Evolutionary conservation across 2,329 filamentous ascomycete species (phyloP).

Genomic region (Rhynchosporium agropyri): DNA sequence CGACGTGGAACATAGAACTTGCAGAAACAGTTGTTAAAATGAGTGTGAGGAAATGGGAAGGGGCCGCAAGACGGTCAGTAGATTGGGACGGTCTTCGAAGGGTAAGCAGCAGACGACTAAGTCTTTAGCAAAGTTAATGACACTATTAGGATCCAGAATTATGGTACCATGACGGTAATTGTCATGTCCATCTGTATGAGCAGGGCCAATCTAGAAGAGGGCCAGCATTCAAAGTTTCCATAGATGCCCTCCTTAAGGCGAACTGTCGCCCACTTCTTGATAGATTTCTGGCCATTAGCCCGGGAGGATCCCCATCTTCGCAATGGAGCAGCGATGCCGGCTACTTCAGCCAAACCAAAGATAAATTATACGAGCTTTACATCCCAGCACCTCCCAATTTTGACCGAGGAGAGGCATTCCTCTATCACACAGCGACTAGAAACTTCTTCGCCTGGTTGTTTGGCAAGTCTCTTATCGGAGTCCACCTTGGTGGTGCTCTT

Average conservation of each 20-base stretch:
- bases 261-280: slow-evolving; percentile 64
- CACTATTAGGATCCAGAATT: slow-evolving; percentile 67
- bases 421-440: slow-evolving; percentile 68
- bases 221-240: slow-evolving; percentile 68
- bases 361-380: slow-evolving; percentile 57
- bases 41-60: slow-evolving; percentile 45
- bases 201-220: slow-evolving; percentile 65
- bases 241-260: slow-evolving; percentile 57
- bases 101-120: slow-evolving; percentile 41
- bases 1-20: slow-evolving; percentile 11
- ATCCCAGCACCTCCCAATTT: slow-evolving; percentile 64
- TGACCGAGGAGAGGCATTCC: slow-evolving; percentile 57
- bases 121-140: background rate
- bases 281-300: slow-evolving; percentile 47
- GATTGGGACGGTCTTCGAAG: slow-evolving; percentile 50
- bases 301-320: slow-evolving; percentile 24
- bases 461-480: slow-evolving; percentile 67
- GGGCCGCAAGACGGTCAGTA: slow-evolving; percentile 38
- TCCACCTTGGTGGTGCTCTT: slow-evolving; percentile 64
- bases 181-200: slow-evolving; percentile 69
- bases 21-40: slow-evolving; percentile 27
- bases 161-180: slow-evolving; percentile 69
- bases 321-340: slow-evolving; percentile 22
- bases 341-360: slow-evolving; percentile 28
- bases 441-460: slow-evolving; percentile 77